Evolutionary conservation across 164 flowering plant genomes (phyloP).

Genomic region (Akebia trifoliata): DNA sequence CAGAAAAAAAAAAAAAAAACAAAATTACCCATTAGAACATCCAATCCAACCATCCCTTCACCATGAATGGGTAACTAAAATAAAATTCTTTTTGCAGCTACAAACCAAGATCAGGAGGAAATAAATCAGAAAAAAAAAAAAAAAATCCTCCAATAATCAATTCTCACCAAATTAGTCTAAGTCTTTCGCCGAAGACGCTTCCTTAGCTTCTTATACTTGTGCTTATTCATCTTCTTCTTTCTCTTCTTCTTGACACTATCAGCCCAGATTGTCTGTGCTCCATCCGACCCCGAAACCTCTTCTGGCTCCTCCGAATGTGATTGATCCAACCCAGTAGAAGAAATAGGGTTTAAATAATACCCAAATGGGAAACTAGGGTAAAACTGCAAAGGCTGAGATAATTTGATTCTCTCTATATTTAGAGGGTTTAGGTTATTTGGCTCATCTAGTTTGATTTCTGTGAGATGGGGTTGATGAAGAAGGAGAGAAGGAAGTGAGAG

Average conservation of each 20-base stretch:
- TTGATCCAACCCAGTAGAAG: conserved; percentile 14
- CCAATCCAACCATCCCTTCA: background rate
- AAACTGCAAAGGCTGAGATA: conserved; percentile 8
- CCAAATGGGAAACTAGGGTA: conserved; percentile 35
- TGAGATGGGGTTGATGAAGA: conserved; percentile 7
- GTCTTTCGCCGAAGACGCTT: conserved; percentile 44
- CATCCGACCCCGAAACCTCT: conserved; percentile 10
- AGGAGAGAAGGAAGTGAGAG: background rate
- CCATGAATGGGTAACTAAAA: background rate
- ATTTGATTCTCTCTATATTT: background rate
- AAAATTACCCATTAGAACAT: background rate
- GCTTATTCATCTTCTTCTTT: conserved; percentile 87
- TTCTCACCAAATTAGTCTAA: conserved; percentile 19
- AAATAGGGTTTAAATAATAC: conserved; percentile 24
- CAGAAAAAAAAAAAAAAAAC: background rate
- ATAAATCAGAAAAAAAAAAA: conserved; percentile 11
- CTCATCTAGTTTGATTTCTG: conserved; percentile 4
- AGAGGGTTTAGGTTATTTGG: conserved; percentile 7
- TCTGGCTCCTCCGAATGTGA: conserved; percentile 8
- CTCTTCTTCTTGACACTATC: conserved; percentile 91
- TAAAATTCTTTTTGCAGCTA: no score
- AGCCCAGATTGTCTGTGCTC: conserved; percentile 36
- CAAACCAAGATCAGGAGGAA: conserved; percentile 46
- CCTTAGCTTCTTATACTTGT: conserved; percentile 67
- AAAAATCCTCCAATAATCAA: conserved; percentile 25